Conservation (phyloP, 1,284 basidiomycete genomes). For the Caloboletus firmus region DNA sequence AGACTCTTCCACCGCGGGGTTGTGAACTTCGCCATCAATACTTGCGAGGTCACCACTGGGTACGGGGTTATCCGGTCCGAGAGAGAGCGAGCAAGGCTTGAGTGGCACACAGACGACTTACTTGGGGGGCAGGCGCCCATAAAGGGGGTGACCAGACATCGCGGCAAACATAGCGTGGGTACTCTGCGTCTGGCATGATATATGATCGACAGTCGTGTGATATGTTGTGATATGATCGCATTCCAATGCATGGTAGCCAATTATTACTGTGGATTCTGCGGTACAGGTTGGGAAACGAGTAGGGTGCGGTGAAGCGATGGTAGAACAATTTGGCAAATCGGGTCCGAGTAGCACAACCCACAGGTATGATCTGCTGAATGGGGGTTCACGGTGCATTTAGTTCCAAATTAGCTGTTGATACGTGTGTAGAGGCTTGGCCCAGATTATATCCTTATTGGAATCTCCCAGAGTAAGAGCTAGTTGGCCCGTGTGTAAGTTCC, state of each 20-base stretch:
- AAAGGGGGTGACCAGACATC: neutral
- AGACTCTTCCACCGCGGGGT: neutral
- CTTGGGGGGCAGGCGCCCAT: neutral
- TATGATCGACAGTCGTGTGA: slow-evolving; percentile 1
- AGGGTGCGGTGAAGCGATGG: neutral
- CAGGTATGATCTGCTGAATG: neutral
- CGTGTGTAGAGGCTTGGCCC: neutral
- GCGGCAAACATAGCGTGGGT: neutral
- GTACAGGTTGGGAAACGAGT: neutral
- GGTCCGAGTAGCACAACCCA: neutral
- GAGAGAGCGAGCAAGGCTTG: neutral
- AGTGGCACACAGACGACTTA: neutral
- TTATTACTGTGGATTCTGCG: neutral
- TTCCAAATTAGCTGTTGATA: neutral
- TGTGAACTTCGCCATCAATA: neutral
- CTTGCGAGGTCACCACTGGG: neutral
- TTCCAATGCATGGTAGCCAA: too few relatives aligned
- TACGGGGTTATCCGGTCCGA: neutral
- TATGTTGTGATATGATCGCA: neutral
- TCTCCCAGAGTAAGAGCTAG: neutral
- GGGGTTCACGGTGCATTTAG: neutral
- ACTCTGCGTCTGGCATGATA: neutral
- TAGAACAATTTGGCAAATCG: neutral
- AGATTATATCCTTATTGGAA: neutral
- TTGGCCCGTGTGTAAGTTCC: neutral